phyloP scores from a whole-genome alignment of 805 yeast species.

The Scheffersomyces stipitis region DNA sequence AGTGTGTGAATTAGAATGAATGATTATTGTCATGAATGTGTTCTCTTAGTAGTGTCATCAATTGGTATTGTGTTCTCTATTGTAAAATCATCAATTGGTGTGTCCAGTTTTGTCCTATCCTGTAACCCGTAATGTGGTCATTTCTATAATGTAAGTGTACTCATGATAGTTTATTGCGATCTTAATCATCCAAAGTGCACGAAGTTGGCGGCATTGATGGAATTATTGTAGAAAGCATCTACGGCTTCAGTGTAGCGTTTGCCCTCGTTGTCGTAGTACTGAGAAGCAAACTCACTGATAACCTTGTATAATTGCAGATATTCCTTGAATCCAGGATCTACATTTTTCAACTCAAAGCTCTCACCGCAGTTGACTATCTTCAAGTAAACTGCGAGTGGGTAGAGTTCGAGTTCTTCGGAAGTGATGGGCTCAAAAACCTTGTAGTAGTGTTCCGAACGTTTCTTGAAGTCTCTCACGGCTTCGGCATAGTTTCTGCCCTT shows the following conservation, averaged over 20 bases:
- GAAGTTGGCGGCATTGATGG: too few relatives aligned
- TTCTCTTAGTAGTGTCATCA: too few relatives aligned
- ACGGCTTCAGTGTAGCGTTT: constrained; percentile 25
- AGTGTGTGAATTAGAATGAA: too few relatives aligned
- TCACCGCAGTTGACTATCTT: constrained; percentile 29
- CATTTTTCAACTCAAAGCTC: constrained; percentile 14
- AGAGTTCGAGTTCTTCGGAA: constrained; percentile 20
- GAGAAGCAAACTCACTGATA: constrained; percentile 10
- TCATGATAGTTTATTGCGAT: too few relatives aligned
- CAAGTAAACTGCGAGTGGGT: constrained; percentile 21
- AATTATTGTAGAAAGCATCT: constrained; percentile 21
- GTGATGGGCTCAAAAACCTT: constrained; percentile 32
- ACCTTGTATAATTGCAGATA: constrained; percentile 3
- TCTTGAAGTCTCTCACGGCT: constrained; percentile 60
- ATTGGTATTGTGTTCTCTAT: too few relatives aligned
- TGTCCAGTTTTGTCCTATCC: too few relatives aligned
- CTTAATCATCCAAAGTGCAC: too few relatives aligned
- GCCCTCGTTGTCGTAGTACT: constrained; percentile 23
- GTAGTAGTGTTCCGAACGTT: constrained; percentile 53
- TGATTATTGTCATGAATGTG: too few relatives aligned
- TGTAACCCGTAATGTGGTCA: too few relatives aligned
- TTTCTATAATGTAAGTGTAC: too few relatives aligned
- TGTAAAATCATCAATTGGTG: too few relatives aligned
- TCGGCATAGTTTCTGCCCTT: constrained; percentile 47
- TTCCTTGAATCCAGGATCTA: constrained; percentile 18